Evolutionary conservation across 805 yeast genomes (phyloP), one percentile per base, ranked within the genome.

Genomic region (Candida odintsovae): DNA sequence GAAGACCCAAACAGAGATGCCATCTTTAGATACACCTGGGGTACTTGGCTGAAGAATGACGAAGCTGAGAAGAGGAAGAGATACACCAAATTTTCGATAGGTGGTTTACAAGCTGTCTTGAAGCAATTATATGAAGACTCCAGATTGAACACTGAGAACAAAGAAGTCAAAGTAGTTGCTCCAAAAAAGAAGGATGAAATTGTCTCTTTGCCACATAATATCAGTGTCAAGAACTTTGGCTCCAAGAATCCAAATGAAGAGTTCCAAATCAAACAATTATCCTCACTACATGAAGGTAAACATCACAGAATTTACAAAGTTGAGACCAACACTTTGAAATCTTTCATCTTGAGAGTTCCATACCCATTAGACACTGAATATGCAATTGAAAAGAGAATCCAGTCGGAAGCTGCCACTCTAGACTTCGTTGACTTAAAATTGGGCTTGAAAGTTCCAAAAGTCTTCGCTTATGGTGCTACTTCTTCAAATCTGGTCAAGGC

Each of bases 21-120:
- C 38, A 87, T 94, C 59, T 92, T 88, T 72, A 80, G 85, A 56
- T 92, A 90, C 63, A 73, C 94, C 3, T 92, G 98, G 95, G 99
- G 99, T 41, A 77, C 96, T 7, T 92, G 98, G 98, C 69, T 90
- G 57, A 78, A 75, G 52, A 79, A 92, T 61, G 96, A 94, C 62
- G 75, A 73, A 46, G 66, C 65, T 28, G 90, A 94, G 63, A 85
- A 87, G 59, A 79, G 74, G 15, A 80, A 79, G 55, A 80, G 99
- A 66, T 77, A 76, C 47, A 92, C 97, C 19, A 75, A 73, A 52
- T 92, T 92, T 65, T 83, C 94, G 3, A 73, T 94, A 43, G 82
- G 81, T 59, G 98, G 97, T 4, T 69, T 87, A 43, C 76, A 78
- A 46, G 69, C 69, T 22, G 66, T 81, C n/a, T 46, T 83, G 31